Percentiles rank a stretch among this genome's conserved stretches.
phyloP scores from a whole-genome alignment of 208 protist genomes.

The Hexamita inflata region DNA sequence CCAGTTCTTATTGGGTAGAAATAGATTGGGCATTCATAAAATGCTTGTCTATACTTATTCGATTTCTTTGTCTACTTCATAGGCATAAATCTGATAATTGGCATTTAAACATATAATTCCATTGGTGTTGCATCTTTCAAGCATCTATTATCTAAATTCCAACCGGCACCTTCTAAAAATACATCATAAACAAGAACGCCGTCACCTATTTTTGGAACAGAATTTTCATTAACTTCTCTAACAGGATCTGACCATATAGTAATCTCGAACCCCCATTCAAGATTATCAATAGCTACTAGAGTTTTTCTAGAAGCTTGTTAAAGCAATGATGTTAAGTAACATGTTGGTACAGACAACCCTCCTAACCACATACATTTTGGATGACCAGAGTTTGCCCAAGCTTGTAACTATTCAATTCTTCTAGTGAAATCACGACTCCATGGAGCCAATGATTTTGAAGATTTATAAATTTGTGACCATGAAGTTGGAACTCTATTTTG shows the following conservation, averaged over 20 bases:
- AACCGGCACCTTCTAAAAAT: slow-evolving; percentile 83
- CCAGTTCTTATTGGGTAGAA: slow-evolving; percentile 85
- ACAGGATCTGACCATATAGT: slow-evolving; percentile 62
- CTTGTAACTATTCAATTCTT: slow-evolving; percentile 59
- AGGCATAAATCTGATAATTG: slow-evolving; percentile 91
- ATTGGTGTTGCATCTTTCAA: slow-evolving; percentile 80
- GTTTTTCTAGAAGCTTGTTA: slow-evolving; percentile 71
- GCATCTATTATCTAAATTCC: slow-evolving; percentile 64
- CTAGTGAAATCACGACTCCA: slow-evolving; percentile 80
- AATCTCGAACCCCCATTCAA: slow-evolving; percentile 85
- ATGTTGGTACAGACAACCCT: slow-evolving; percentile 91
- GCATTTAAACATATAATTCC: slow-evolving; percentile 80
- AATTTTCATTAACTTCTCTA: slow-evolving; percentile 56
- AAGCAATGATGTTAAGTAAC: slow-evolving; percentile 86
- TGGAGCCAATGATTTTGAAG: slow-evolving; percentile 75
- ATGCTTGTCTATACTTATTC: slow-evolving; percentile 42
- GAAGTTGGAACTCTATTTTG: slow-evolving; percentile 67
- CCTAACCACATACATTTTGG: slow-evolving; percentile 86
- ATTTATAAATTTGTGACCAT: slow-evolving; percentile 84
- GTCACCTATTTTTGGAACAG: slow-evolving; percentile 59
- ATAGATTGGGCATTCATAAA: slow-evolving; percentile 85
- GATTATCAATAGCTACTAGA: slow-evolving; percentile 76
- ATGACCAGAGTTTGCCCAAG: slow-evolving; percentile 34
- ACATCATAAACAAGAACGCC: slow-evolving; percentile 82
- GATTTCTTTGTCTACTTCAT: slow-evolving; percentile 62